Conservation (phyloP, 2,329 filamentous ascomycete species). For the Emericellopsis cladophorae region DNA sequence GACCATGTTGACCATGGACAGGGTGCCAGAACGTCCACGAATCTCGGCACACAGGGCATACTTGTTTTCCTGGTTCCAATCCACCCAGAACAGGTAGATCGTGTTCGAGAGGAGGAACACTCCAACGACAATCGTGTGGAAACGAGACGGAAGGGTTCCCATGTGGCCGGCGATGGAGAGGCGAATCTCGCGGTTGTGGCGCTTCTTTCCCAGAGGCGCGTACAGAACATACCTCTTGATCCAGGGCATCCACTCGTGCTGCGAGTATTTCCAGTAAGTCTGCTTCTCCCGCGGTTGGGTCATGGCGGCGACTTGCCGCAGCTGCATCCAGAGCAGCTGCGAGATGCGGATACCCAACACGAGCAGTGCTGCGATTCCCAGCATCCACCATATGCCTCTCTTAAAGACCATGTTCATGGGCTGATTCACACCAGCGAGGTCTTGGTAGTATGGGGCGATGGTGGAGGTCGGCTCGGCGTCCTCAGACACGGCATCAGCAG, state of each 20-base stretch:
- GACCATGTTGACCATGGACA: constrained; percentile 83
- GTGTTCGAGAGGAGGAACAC: constrained; percentile 49
- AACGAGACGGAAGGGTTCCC: constrained; percentile 51
- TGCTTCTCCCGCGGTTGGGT: constrained; percentile 36
- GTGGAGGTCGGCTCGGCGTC: constrained; percentile 27
- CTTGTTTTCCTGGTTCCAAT: constrained; percentile 44
- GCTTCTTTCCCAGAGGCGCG: constrained; percentile 50
- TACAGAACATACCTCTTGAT: constrained; percentile 49
- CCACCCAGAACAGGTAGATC: constrained; percentile 47
- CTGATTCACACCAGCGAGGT: constrained; percentile 49
- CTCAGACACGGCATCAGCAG: constrained; percentile 2
- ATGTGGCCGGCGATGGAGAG: constrained; percentile 47
- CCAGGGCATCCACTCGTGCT: constrained; percentile 47
- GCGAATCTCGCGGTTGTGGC: constrained; percentile 55
- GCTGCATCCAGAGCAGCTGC: constrained; percentile 40
- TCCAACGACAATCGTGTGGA: constrained; percentile 45
- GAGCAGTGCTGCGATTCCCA: constrained; percentile 41
- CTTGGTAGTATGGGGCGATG: constrained; percentile 41
- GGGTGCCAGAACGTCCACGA: constrained; percentile 71
- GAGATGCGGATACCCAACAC: constrained; percentile 40
- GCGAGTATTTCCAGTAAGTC: constrained; percentile 43
- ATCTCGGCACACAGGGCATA: constrained; percentile 66
- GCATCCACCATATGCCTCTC: constrained; percentile 45
- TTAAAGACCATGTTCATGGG: constrained; percentile 42
- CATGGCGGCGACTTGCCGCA: constrained; percentile 49